Evolutionary conservation across 306 rosid species (phyloP), one percentile per base, ranked within the genome.

Genomic region (Rosa rugosa): DNA sequence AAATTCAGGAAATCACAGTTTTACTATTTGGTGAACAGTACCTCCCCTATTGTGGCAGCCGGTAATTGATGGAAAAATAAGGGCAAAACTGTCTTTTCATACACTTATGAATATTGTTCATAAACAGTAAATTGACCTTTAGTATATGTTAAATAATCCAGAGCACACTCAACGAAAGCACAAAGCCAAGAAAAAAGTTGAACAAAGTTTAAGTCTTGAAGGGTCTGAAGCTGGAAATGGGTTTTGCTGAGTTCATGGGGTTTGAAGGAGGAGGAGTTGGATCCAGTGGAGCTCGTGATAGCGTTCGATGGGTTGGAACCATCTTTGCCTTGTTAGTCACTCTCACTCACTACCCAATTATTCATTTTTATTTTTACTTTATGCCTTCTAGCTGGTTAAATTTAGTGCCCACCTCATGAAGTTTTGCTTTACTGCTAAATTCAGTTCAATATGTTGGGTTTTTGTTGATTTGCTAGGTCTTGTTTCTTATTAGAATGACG

Each of bases 261-360:
- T 57, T 16, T 80, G 69, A 57, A 65, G 64, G 16, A 5, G 73
- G 60, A 8, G 73, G 42, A 8, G 56, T 56, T 22, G 71, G 57
- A 53, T 83, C 84, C 42, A 72, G 63, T 71, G 36, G 27, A 14
- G 84, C 81, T 73, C 68, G 34, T 34, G 66, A 59, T 38, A 46
- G 66, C 71, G 83, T 83, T 83, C 89, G 78, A 67, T 86, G 87
- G 89, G 89, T 85, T 57, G 89, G 87, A 78, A 83, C 82, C 76
- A 14, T 86, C 75, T 83, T 72, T 69, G 87, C 79, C 79, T 40
- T 83, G 89, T 86, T 68, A 83, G 85, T 80, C 66, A 4, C 53
- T 65, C 71, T 65, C 47, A 66, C 23, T 54, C 69, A 1, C 40
- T n/a, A 14, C 38, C 9, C 72, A 71, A 53, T 40, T 51, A 18